These are phyloP conservation scores for Corylus americana DNA, from an alignment of 306 rosid genomes.

Conservation along the genomic window DNA sequence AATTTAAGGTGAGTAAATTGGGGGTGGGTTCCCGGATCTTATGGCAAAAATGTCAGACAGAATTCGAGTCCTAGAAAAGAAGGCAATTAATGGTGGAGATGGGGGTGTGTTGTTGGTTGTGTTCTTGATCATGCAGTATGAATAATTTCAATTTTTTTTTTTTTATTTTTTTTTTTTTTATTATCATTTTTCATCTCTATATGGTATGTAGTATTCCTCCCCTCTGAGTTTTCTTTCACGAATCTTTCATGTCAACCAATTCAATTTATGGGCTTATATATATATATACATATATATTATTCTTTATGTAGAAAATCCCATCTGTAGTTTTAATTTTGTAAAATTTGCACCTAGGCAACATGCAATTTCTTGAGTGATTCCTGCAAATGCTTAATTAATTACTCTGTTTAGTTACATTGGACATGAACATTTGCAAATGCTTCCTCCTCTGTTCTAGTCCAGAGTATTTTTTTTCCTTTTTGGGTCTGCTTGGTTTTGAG, in stretches of 20 bases:
- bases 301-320: neutral
- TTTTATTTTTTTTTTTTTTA: neutral
- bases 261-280: neutral
- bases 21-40: constrained; percentile 6
- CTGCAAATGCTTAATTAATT: neutral
- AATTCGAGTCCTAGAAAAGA: constrained; percentile 10
- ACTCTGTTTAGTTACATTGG: neutral
- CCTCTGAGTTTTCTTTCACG: neutral
- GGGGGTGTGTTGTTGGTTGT: neutral
- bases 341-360: neutral
- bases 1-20: constrained; percentile 27
- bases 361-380: neutral
- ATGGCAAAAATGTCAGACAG: constrained; percentile 34
- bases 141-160: neutral
- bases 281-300: neutral
- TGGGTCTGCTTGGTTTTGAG: neutral
- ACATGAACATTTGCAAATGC: too few relatives aligned
- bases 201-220: neutral
- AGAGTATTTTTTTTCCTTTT: neutral
- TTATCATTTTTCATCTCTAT: neutral
- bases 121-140: neutral
- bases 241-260: neutral
- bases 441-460: neutral
- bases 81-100: neutral
- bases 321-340: neutral